Percentiles rank a stretch among this genome's conserved stretches.
phyloP scores from a whole-genome alignment of 2,329 filamentous ascomycete species.

The Calonectria montana region DNA sequence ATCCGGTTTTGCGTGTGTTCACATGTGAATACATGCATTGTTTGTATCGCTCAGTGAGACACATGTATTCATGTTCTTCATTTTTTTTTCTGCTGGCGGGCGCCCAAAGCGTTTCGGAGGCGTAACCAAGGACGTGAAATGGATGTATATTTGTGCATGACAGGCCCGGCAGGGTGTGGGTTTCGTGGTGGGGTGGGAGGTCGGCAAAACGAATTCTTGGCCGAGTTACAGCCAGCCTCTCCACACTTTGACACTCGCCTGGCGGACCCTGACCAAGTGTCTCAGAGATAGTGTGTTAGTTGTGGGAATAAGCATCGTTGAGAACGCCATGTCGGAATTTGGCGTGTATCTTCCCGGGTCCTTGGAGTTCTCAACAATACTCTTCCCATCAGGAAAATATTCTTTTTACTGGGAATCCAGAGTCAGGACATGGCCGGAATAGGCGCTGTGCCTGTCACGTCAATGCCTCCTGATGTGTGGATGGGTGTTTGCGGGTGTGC shows the following conservation, averaged over 20 bases:
- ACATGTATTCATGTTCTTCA: not conserved
- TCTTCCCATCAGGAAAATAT: not conserved
- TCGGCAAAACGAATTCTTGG: constrained; percentile 16
- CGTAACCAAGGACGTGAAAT: not conserved
- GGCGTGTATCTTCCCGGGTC: not conserved
- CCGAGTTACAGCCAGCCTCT: constrained; percentile 3
- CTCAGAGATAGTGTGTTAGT: constrained; percentile 8
- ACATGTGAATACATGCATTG: constrained; percentile 2
- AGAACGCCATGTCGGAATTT: not conserved
- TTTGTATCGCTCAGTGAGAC: not conserved
- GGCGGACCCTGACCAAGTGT: constrained; percentile 1
- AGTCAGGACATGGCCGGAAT: not conserved
- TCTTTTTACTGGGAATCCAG: not conserved
- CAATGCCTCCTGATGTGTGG: constrained; percentile 21
- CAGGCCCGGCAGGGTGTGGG: constrained; percentile 4
- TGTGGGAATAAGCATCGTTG: constrained; percentile 6
- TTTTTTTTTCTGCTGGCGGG: not conserved
- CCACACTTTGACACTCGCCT: not conserved
- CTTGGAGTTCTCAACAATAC: not conserved
- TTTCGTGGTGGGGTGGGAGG: not conserved
- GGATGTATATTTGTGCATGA: constrained; percentile 8
- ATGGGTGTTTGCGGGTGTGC: constrained; percentile 27
- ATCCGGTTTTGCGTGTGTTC: constrained; percentile 20
- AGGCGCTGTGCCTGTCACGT: not conserved
- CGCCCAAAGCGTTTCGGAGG: constrained; percentile 1